Conservation (phyloP, 306 rosid genomes). For the Begonia peltatifolia region DNA sequence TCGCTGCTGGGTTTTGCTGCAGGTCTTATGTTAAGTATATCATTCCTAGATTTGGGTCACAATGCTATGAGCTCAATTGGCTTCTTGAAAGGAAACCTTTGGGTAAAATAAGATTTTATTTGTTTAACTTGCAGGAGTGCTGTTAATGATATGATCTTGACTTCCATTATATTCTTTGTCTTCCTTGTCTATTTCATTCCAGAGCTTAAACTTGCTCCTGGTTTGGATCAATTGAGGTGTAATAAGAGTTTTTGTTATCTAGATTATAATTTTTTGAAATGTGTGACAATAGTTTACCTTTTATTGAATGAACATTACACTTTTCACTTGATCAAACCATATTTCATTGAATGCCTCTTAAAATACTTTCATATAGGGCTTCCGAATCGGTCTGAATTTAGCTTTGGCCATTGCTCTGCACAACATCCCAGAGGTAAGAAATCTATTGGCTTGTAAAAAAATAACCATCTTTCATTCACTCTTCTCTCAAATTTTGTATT, state of each 20-base stretch:
- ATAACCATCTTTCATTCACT: too few relatives aligned
- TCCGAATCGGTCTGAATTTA: slow-evolving; percentile 85
- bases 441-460: neutral
- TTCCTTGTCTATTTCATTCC: slow-evolving; percentile 68
- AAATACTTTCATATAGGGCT: slow-evolving; percentile 76
- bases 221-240: too few relatives aligned
- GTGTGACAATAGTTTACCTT: too few relatives aligned
- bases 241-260: too few relatives aligned
- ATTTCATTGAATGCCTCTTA: too few relatives aligned
- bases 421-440: slow-evolving; percentile 90
- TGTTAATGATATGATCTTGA: slow-evolving; percentile 2
- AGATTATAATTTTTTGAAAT: too few relatives aligned
- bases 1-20: slow-evolving; percentile 83
- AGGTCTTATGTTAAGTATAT: slow-evolving; percentile 91
- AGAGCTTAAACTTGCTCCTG: too few relatives aligned
- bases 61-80: slow-evolving; percentile 85
- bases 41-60: slow-evolving; percentile 96
- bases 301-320: too few relatives aligned
- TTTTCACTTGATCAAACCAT: too few relatives aligned
- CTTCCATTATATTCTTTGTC: slow-evolving; percentile 46
- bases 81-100: slow-evolving; percentile 80
- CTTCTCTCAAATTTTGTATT: too few relatives aligned
- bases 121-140: neutral
- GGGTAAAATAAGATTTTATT: slow-evolving; percentile 29
- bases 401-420: slow-evolving; percentile 97